Base-by-base conservation (phyloP, 345 rosid genomes). In the Eutrema japonicum region DNA sequence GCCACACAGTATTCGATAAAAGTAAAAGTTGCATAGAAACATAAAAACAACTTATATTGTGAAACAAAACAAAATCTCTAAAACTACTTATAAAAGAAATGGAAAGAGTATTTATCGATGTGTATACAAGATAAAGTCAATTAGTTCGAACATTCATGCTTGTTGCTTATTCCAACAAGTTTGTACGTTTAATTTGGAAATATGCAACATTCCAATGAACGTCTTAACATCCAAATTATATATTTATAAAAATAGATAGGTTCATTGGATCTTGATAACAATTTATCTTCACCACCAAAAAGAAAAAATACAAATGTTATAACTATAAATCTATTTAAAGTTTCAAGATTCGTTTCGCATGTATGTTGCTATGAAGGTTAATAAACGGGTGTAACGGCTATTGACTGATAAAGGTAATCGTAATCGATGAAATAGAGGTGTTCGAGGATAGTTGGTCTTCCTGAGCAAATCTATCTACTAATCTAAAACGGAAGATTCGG, bases 191-290 rank as follows among this genome's bases (percentile, higher is more conserved):
- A 63, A 70, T 76, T 76, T 70, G 60, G 71, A 76, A 8, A 76
- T 70, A 76, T 76, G 66, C 66, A 55, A 76, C 79, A 63, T 68
- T 53, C 59, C 58, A 69, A 55, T 69, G 58, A 53, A 69, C 30
- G 60, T 76, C 66, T 70, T 64, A 76, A 56, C 79, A 54, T 70
- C 71, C 71, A 64, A 37, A 61, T 13, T 73, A 38, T 54, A 47
- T 10, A 52, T 8, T 27, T 75, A 60, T 52, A 75, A 41, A 36
- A 16, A 46, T 12, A 48, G 8, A 70, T 70, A 62, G 75, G 60
- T 76, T 76, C 79, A 76, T 33, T 76, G 71, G 71, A 76, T 64
- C 79, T 76, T 70, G 58, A 64, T 49, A 16, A 62, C 60, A 41
- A 37, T 70, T 63, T 63, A 22, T 48, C 67, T 68, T 61, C 66